These are phyloP conservation scores for Mimosa bimucronata DNA, from an alignment of 306 rosid species.

Conservation along the genomic window DNA sequence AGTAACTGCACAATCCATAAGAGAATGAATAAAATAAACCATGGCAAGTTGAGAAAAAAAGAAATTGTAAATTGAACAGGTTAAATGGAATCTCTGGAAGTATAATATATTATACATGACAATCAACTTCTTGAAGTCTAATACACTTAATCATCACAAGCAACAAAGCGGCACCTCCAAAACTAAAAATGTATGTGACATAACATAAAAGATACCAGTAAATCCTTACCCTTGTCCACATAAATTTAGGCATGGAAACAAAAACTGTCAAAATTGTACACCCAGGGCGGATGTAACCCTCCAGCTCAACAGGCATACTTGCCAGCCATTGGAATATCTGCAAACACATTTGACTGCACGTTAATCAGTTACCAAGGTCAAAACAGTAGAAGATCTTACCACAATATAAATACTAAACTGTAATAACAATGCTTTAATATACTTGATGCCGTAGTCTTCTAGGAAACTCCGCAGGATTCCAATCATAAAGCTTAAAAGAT, in stretches of 20 bases:
- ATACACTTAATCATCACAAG: not conserved
- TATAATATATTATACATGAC: not conserved
- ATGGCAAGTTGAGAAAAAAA: constrained; percentile 24
- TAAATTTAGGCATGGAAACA: constrained; percentile 84
- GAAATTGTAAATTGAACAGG: not conserved
- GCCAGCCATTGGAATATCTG: constrained; percentile 99
- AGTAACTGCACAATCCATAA: constrained; percentile 56
- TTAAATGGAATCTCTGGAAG: not conserved
- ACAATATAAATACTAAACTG: constrained; percentile 73
- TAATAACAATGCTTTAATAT: constrained; percentile 64
- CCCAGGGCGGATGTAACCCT: constrained; percentile 99
- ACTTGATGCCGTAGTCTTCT: constrained; percentile 99
- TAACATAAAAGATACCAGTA: constrained; percentile 26
- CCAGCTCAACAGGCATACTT: constrained; percentile 95
- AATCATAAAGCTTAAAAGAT: constrained; percentile 97
- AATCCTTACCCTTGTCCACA: constrained; percentile 87
- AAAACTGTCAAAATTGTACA: constrained; percentile 86
- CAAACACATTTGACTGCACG: constrained; percentile 38
- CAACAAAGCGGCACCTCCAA: not conserved
- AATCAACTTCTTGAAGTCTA: not conserved
- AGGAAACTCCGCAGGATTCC: constrained; percentile 99
- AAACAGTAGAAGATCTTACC: constrained; percentile 30
- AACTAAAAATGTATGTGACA: not conserved
- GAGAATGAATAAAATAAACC: constrained; percentile 13
- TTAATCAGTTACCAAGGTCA: constrained; percentile 47